phyloP scores from a whole-genome alignment of 371 early-diverging fungal genomes.

The Mucor saturninus region DNA sequence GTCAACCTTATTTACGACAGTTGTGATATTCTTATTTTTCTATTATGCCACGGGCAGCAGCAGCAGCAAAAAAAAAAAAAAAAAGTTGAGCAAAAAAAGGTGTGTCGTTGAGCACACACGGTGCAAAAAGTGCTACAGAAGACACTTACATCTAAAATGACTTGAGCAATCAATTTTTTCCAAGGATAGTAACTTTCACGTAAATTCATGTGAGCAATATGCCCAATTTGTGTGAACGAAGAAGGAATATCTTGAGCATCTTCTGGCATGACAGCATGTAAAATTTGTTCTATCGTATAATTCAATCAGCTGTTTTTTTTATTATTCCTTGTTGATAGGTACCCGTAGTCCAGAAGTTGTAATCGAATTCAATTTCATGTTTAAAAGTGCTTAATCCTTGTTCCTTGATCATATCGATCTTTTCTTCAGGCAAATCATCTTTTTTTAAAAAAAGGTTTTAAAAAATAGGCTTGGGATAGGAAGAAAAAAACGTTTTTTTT shows the following conservation, averaged over 20 bases:
- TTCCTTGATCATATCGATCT: conserved; percentile 51
- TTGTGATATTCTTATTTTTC: conserved; percentile 90
- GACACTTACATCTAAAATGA: conserved; percentile 85
- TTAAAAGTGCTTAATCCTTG: conserved; percentile 53
- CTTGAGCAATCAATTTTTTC: conserved; percentile 90
- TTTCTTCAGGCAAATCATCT: conserved; percentile 51
- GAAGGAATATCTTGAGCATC: conserved; percentile 78
- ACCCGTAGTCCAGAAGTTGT: conserved; percentile 84
- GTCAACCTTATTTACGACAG: conserved; percentile 96
- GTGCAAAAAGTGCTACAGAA: not conserved
- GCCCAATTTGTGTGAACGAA: conserved; percentile 94
- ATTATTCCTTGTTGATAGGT: conserved; percentile 4
- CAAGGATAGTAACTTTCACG: conserved; percentile 88
- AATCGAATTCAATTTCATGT: conserved; percentile 66
- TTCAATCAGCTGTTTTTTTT: not conserved
- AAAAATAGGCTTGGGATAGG: not conserved
- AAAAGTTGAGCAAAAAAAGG: not conserved
- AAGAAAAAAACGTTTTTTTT: not conserved
- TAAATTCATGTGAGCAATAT: conserved; percentile 94
- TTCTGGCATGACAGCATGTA: conserved; percentile 90
- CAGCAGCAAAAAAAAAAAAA: not conserved
- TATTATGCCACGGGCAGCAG: conserved; percentile 25
- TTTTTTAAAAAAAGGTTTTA: not conserved
- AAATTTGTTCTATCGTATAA: conserved; percentile 74
- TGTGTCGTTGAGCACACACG: too few species aligned